phyloP scores from a whole-genome alignment of 805 yeast species.

The Myxozyma geophila region DNA sequence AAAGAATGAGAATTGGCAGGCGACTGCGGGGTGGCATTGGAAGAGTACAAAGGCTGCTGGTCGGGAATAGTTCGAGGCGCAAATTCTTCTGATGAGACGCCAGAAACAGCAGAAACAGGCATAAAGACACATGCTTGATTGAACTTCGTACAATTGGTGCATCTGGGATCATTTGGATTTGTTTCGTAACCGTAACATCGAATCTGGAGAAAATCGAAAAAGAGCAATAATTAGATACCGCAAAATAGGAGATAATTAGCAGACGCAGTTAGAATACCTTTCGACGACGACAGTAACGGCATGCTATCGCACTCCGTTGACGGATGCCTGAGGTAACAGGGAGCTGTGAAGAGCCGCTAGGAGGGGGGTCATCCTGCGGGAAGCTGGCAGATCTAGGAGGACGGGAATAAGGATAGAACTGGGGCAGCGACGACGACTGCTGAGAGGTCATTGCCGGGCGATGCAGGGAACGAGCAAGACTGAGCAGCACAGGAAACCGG shows the following conservation, averaged over 20 bases:
- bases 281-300: conserved; percentile 44
- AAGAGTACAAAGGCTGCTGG: background rate
- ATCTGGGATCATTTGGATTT: conserved; percentile 39
- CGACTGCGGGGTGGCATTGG: background rate
- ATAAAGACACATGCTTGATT: conserved; percentile 44
- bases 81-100: conserved; percentile 15
- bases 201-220: conserved; percentile 29
- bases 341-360: background rate
- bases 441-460: conserved; percentile 16
- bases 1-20: background rate
- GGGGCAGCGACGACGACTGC: conserved; percentile 14
- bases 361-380: background rate
- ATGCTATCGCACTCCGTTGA: conserved; percentile 44
- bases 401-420: conserved; percentile 6
- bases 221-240: background rate
- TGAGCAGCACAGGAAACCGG: background rate
- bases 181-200: conserved; percentile 45
- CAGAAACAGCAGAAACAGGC: conserved; percentile 39
- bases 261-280: conserved; percentile 24
- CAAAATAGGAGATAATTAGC: background rate
- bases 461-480: background rate
- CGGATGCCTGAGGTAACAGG: conserved; percentile 24
- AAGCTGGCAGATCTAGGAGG: background rate
- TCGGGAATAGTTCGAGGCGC: background rate
- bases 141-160: conserved; percentile 43